Base-by-base conservation (phyloP, 2,329 filamentous ascomycete species). In the Colletotrichum nymphaeae region DNA sequence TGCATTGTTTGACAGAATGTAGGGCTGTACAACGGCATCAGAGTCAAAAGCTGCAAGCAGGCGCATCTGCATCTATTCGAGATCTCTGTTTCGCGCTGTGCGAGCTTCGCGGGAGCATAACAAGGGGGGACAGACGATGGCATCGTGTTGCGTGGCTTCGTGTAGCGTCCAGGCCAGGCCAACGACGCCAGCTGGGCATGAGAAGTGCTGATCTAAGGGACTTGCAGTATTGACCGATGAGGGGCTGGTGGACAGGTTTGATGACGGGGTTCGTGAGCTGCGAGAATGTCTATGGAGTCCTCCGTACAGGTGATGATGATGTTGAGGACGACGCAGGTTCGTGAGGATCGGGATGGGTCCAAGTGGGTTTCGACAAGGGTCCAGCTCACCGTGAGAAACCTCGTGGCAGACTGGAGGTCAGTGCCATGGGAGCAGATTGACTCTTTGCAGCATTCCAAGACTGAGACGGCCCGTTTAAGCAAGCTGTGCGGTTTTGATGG, bases 11-110 rank as follows among this genome's bases (percentile, higher is more conserved):
- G 70, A 65, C 70, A 69, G 59, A 56, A 32, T 32, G 53, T 58
- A 57, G 62, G 71, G 67, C 65, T 67, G 69, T 73, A 66, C 66
- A 59, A 74, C 66, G 53, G 73, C 63, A 75, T 73, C 66, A 75
- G 69, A 68, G 58, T 69, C 69, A 73, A 52, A 14, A 63, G 9
- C 57, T 73, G 73, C 69, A 75, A 68, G 59, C 60, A 75, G 60
- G 74, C 72, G 74, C 49, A 78, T 78, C 77, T 77, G 69, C 76
- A 75, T 73, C 73, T 76, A 76, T 76, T 76, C 74, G 73, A 78
- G 76, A 78, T 78, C 77, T 79, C 49, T 67, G 71, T 73, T 64
- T 69, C 69, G 69, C 42, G 59, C 19, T 69, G 60, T 72, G 55
- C 62, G 35, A 71, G 55, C 60, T 22, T 60, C 19, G 16, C 58